phyloP scores from a whole-genome alignment of 169 alveolate species.

The Besnoitia besnoiti region DNA sequence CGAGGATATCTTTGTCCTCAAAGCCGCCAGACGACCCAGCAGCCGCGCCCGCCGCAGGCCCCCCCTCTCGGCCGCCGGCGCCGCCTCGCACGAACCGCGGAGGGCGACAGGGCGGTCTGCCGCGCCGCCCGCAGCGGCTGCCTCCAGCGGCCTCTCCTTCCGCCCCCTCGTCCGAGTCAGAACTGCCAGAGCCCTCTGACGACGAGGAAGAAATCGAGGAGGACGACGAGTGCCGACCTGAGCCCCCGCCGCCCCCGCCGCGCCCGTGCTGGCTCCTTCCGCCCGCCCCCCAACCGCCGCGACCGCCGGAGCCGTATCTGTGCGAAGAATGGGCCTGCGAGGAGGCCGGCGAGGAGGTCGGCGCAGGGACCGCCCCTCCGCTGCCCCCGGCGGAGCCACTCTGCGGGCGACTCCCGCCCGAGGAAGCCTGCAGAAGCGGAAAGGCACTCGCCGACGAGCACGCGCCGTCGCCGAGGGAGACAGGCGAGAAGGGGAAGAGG shows the following conservation, averaged over 20 bases:
- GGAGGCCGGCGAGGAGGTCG: neutral
- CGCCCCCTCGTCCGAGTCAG: neutral
- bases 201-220: slow-evolving; percentile 9
- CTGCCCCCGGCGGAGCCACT: no score
- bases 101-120: neutral
- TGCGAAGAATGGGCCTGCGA: no score
- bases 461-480: neutral
- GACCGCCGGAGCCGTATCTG: no score
- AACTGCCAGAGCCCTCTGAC: neutral
- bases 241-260: neutral
- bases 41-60: neutral
- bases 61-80: neutral
- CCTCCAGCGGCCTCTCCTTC: neutral
- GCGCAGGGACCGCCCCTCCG: neutral
- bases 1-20: neutral
- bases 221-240: slow-evolving; percentile 4
- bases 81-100: neutral
- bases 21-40: neutral
- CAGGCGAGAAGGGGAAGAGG: neutral
- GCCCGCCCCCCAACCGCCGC: no score
- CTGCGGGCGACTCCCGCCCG: no score
- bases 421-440: neutral
- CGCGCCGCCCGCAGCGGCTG: neutral
- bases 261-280: neutral
- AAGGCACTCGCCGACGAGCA: neutral